Conservation (phyloP, 1,284 basidiomycete species). For the Mycena citricolor region DNA sequence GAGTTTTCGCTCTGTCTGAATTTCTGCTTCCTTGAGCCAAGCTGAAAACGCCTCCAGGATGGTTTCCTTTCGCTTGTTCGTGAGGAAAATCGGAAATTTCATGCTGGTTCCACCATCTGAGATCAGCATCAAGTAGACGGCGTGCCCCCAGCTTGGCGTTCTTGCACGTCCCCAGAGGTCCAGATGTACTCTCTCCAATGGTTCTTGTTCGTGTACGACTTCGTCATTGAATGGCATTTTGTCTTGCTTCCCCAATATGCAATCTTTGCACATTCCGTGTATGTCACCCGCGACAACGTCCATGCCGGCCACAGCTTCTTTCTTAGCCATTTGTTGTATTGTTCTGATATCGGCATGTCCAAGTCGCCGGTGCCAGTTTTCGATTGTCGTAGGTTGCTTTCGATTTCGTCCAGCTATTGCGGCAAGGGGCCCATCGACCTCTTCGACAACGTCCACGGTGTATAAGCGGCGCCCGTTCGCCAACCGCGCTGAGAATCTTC, state of each 20-base stretch:
- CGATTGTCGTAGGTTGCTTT: neutral
- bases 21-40: neutral
- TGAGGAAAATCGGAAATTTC: neutral
- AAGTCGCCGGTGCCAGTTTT: neutral
- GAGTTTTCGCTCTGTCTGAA: too few species aligned
- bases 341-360: neutral
- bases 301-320: too few species aligned
- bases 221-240: too few species aligned
- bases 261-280: too few species aligned
- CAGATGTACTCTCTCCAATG: too few species aligned
- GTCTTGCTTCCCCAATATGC: too few species aligned
- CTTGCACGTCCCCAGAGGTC: too few species aligned
- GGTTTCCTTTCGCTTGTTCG: constrained; percentile 3
- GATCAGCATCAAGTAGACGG: too few species aligned
- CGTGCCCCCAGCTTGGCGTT: too few species aligned
- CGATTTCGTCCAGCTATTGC: neutral
- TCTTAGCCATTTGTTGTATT: neutral
- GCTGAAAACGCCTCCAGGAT: neutral
- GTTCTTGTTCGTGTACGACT: too few species aligned
- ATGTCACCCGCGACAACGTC: too few species aligned
- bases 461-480: neutral
- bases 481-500: neutral
- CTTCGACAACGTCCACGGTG: constrained; percentile 2
- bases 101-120: too few species aligned
- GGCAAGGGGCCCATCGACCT: neutral